These are phyloP conservation scores for Malus hybrid DNA, from an alignment of 331 rosid genomes.

Conservation along the genomic window DNA sequence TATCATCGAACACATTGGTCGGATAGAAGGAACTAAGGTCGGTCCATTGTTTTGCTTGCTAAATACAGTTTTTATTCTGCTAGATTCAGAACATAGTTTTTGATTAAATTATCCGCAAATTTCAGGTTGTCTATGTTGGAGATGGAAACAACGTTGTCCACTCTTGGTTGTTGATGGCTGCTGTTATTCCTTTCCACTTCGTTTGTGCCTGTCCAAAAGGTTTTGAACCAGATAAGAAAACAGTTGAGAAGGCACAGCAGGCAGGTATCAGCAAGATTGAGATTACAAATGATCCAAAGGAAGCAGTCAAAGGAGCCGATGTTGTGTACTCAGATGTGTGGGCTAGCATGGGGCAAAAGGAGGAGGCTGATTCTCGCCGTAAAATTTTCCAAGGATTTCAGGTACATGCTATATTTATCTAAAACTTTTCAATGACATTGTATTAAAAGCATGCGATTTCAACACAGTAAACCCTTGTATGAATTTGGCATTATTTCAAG, in stretches of 20 bases:
- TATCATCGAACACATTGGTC: slow-evolving; percentile 77
- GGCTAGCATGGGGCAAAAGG: slow-evolving; percentile 99
- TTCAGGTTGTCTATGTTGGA: slow-evolving; percentile 92
- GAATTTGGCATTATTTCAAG: background rate
- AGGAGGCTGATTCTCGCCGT: slow-evolving; percentile 78
- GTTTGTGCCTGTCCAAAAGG: slow-evolving; percentile 89
- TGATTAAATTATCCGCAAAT: background rate
- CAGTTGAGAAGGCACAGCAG: slow-evolving; percentile 69
- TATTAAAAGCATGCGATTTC: too few species aligned
- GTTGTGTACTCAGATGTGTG: slow-evolving; percentile 91
- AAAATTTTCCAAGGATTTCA: slow-evolving; percentile 80
- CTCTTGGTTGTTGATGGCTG: slow-evolving; percentile 90
- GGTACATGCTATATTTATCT: slow-evolving; percentile 32
- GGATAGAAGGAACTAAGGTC: slow-evolving; percentile 89
- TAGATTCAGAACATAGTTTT: background rate
- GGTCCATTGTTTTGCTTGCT: slow-evolving; percentile 12
- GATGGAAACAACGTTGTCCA: slow-evolving; percentile 98
- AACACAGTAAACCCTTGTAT: background rate
- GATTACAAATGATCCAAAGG: slow-evolving; percentile 80
- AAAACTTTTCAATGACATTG: background rate
- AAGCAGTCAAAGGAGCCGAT: slow-evolving; percentile 88
- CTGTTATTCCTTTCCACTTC: slow-evolving; percentile 85
- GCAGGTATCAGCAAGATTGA: slow-evolving; percentile 94
- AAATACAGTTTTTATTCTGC: slow-evolving; percentile 5
- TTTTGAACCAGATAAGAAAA: slow-evolving; percentile 78